Base-by-base conservation (phyloP, 2,329 filamentous ascomycete species). In the Penicillium decumbens region DNA sequence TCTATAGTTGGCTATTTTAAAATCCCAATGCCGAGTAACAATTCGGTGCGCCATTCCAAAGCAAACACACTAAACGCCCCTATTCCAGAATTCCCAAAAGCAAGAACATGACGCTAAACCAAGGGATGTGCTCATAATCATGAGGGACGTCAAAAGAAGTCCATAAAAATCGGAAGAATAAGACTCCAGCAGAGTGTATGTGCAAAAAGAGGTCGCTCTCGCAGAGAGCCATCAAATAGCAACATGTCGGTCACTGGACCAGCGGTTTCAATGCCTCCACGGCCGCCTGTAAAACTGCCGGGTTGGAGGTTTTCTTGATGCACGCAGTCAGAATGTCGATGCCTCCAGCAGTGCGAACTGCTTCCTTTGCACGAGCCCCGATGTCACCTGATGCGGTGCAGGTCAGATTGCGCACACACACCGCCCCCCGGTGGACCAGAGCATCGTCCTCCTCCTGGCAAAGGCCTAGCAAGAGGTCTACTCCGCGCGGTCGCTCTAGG, bases 391-490 rank as follows among this genome's bases (percentile, higher is more conserved):
- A 82, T 3, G 81, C 80, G 9, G 63, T 47, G 51, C 76, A 76
- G 5, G 89, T 76, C 64, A 96, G 75, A 65, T 95, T 95, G 54
- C 82, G 77, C 13, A 93, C 67, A 49, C 85, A 82, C 24, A 92
- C 89, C 1, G 87, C 80, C 0, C 89, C 93, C 6, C 93, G 75
- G 65, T 83, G 79, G 49, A 73, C 65, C 7, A 77, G 62, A 6
- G 70, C 68, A 12, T 74, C 66, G 5, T 87, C 81, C 25, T 78
- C 77, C 56, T 95, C 89, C 13, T 76, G 75, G 62, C 89, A 95
- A 64, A 97, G 72, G 0, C 78, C 82, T n/a, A 98, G 70, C n/a
- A 97, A 62, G n/a, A 89, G 81, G 53, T 83, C 78, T 3, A 93
- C 77, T 0, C 89, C 89, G 12, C 86, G 79, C 4, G 88, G 82